Base-by-base conservation (phyloP, 768 basidiomycete genomes). In the Suillus weaverae region DNA sequence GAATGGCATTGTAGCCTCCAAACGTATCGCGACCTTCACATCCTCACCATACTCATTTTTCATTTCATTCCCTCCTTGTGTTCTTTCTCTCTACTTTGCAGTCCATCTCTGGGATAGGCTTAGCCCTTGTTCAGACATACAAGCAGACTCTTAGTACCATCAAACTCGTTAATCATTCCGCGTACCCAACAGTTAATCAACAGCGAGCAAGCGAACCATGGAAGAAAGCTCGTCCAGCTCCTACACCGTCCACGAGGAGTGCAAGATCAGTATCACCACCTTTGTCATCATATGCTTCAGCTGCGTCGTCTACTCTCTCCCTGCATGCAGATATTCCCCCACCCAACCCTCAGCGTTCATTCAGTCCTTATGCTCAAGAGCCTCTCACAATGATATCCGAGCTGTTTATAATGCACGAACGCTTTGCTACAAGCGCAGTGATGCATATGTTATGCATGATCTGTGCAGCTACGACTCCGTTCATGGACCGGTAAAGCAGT, bases 41-140 rank as follows among this genome's bases (percentile, higher is more conserved):
- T 5, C 67, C 20, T 71, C 74, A 64, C 38, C 70, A n/a, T 51
- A 80, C 84, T 22, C 71, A 72, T 36, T 70, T 77, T 61, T 78
- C 81, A 30, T 80, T 87, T 62, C 84, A 89, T 43, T 79, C 80
- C 59, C 73, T 92, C 44, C 79, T 91, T 61, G 83, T 95, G 53
- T 73, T 90, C 66, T 76, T 91, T 22, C 88, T 96, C 26, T 91
- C 94, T 14, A 82, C 87, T 35, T 81, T 94, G 16, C 92, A 92
- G 69, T 80, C 83, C 7, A 74, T 94, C 39, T 92, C 92, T 0
- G 87, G 90, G 10, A 76, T 81, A 43, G 88, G 88, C 68, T 84
- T 94, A 14, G 81, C 86, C 43, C 78, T 94, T 60, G 86, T 91
- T 54, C 84, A 89, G 56, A 79, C 84, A 26, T 90, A 91, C 79